Evolutionary conservation across 805 yeast genomes (phyloP), one percentile per base, ranked within the genome.

Genomic region (Sugiyamaella qingdaonensis): DNA sequence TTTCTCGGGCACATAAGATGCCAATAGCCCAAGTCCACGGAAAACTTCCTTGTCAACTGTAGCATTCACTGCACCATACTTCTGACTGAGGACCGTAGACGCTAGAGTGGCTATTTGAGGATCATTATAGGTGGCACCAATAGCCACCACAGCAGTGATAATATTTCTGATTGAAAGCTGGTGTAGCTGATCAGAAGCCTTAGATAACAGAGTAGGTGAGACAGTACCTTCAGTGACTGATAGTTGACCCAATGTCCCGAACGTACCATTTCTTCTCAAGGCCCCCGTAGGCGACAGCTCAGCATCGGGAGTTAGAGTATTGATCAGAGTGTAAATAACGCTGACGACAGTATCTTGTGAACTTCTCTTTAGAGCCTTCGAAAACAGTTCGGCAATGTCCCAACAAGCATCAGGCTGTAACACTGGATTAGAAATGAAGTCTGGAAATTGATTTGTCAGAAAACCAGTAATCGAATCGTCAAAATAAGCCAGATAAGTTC

Each of bases 271-370:
- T 16, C 54, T 49, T 32, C 35, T 43, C 5, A 47, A 45, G 13
- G 56, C 13, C 7, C 50, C 50, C 39, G 39, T n/a, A 35, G 43
- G 46, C 16, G 49, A 34, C 4, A 31, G 19, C 50, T 60, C 63
- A 45, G 61, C 78, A 13, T 78, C 83, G 50, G 75, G 79, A 49
- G 84, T 79, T 32, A 92, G 70, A 54, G 86, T 67, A 65, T 94
- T 94, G 16, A 87, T 81, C 58, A 92, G 75, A 0, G 95, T 83
- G 69, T 94, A 94, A 49, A 94, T 82, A 1, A 92, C 79, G 7
- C 96, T 84, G 8, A 90, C 87, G 19, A 86, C 83, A 1, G 88
- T 81, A 64, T 90, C 97, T 63, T 89, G 92, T 16, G 90, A 80
- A 50, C 86, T 73, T 8, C 81, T 79, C 53, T 78, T 79, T 59